Conservation (phyloP, 1,139 yeast species). For the Citeromyces hawaiiensis region DNA sequence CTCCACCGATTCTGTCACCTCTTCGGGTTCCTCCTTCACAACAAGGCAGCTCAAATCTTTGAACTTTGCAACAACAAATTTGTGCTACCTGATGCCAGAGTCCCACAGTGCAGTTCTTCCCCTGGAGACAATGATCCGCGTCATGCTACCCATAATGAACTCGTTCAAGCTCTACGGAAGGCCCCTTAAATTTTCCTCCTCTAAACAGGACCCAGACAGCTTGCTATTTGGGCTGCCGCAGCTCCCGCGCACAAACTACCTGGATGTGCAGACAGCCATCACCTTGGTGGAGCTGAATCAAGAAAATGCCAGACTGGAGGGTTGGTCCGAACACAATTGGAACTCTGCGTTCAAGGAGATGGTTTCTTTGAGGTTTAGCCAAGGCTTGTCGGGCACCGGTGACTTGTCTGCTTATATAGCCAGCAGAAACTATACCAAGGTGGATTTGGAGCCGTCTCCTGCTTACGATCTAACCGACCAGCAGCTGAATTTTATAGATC, state of each 20-base stretch:
- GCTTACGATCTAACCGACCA: not conserved
- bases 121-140: slow-evolving; percentile 43
- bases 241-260: slow-evolving; percentile 37
- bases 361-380: slow-evolving; percentile 14
- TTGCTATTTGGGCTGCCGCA: slow-evolving; percentile 44
- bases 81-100: slow-evolving; percentile 32
- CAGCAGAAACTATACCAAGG: not conserved
- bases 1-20: slow-evolving; percentile 9
- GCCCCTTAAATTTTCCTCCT: slow-evolving; percentile 33
- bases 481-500: not conserved
- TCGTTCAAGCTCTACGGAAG: slow-evolving; percentile 42
- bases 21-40: slow-evolving; percentile 9
- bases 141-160: slow-evolving; percentile 38
- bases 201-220: slow-evolving; percentile 29
- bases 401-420: not conserved
- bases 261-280: slow-evolving; percentile 26
- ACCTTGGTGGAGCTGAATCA: slow-evolving; percentile 21
- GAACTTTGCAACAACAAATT: slow-evolving; percentile 15
- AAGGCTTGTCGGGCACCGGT: slow-evolving; percentile 20
- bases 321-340: slow-evolving; percentile 30
- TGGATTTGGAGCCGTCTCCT: not conserved
- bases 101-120: slow-evolving; percentile 42
- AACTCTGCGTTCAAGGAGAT: slow-evolving; percentile 22
- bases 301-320: slow-evolving; percentile 17
- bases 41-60: slow-evolving; percentile 15